phyloP scores from a whole-genome alignment of 495 filamentous ascomycete genomes.

The Aspergillus sclerotioniger region DNA sequence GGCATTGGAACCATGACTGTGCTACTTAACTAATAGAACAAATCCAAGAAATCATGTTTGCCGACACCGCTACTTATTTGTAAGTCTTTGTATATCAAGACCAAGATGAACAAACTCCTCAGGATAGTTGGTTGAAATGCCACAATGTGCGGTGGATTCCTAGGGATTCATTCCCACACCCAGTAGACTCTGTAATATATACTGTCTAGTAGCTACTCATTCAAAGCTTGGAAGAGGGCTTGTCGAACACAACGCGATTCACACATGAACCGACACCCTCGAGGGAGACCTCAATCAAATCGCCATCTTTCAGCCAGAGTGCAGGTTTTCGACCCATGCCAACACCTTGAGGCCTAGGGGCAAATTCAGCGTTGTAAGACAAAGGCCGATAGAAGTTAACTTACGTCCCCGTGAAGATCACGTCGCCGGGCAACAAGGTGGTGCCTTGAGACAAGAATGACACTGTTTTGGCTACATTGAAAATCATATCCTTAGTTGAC shows the following conservation, averaged over 20 bases:
- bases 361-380: constrained; percentile 12
- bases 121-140: background rate
- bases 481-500: constrained; percentile 79
- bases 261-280: constrained; percentile 68
- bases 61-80: background rate
- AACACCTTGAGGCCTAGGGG: constrained; percentile 65
- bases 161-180: background rate
- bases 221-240: constrained; percentile 54
- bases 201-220: background rate
- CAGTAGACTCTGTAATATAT: background rate
- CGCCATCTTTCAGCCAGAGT: constrained; percentile 76
- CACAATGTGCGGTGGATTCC: background rate
- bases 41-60: background rate
- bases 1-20: constrained; percentile 13
- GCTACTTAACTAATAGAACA: constrained; percentile 11
- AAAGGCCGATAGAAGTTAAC: constrained; percentile 25
- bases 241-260: constrained; percentile 70
- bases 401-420: constrained; percentile 86
- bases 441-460: constrained; percentile 74
- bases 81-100: background rate
- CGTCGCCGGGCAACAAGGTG: constrained; percentile 73
- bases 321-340: constrained; percentile 73
- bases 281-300: constrained; percentile 71
- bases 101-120: background rate
- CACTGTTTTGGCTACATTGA: constrained; percentile 70